Conservation (phyloP, 176 grass and related monocot species). For the Thinopyrum elongatum region DNA sequence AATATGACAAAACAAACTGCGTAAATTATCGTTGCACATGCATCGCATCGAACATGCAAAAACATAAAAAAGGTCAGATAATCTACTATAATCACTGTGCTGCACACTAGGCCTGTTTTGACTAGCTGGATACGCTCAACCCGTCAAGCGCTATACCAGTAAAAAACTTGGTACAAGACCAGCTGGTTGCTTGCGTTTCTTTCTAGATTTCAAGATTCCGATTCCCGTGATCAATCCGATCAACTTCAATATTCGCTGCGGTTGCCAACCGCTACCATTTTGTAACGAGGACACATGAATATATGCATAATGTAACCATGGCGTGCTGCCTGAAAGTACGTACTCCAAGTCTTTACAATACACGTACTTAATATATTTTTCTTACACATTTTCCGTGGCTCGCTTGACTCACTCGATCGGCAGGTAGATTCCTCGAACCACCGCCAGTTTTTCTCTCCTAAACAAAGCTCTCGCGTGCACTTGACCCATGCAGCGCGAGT, state of each 20-base stretch:
- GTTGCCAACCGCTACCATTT: background rate
- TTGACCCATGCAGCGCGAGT: slow-evolving; percentile 11
- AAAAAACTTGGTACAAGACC: background rate
- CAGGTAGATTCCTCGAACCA: slow-evolving; percentile 22
- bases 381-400: background rate
- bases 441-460: slow-evolving; percentile 33
- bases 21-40: background rate
- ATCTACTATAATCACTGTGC: background rate
- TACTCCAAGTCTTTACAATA: background rate
- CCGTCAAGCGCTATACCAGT: background rate
- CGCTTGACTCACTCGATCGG: slow-evolving; percentile 32
- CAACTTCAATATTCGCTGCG: background rate
- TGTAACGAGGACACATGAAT: background rate
- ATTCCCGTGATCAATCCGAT: slow-evolving; percentile 15
- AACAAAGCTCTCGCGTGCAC: background rate
- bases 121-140: background rate
- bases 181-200: background rate
- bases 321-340: background rate
- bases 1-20: background rate
- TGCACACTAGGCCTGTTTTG: background rate
- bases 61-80: background rate
- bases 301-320: background rate
- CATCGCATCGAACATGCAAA: background rate
- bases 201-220: slow-evolving; percentile 33
- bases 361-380: background rate